These are phyloP conservation scores for Acacia concinna DNA, from an alignment of 331 rosid genomes.

Conservation along the genomic window DNA sequence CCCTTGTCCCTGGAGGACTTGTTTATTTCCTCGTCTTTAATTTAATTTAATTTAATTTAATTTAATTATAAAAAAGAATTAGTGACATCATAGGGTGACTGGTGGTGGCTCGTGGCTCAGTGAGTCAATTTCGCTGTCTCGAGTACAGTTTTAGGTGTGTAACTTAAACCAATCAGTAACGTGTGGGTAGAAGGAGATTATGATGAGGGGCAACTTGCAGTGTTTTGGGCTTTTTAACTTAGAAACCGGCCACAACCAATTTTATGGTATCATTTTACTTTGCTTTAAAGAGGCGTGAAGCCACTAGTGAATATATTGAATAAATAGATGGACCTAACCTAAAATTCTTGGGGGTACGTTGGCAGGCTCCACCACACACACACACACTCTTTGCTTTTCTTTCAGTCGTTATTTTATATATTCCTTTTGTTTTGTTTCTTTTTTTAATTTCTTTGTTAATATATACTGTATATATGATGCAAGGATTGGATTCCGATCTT, in stretches of 20 bases:
- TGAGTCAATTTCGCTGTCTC: neutral
- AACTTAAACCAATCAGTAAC: neutral
- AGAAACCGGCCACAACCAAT: neutral
- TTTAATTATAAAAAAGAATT: too few relatives aligned
- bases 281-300: conserved; percentile 56
- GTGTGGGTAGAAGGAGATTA: neutral
- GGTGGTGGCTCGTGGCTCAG: neutral
- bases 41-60: too few relatives aligned
- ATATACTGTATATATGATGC: neutral
- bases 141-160: neutral
- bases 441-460: neutral
- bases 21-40: neutral
- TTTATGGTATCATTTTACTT: conserved; percentile 29
- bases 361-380: conserved; percentile 28
- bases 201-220: neutral
- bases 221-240: neutral
- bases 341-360: conserved; percentile 15
- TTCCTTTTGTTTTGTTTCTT: neutral
- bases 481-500: neutral
- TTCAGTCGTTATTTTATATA: neutral
- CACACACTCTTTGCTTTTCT: neutral
- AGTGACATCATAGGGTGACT: neutral
- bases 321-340: conserved; percentile 36
- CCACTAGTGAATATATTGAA: conserved; percentile 24
- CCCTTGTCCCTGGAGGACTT: neutral